Evolutionary conservation across 163 green algal genomes (phyloP), one percentile per base, ranked within the genome.

Genomic region (Scenedesmus sp.): DNA sequence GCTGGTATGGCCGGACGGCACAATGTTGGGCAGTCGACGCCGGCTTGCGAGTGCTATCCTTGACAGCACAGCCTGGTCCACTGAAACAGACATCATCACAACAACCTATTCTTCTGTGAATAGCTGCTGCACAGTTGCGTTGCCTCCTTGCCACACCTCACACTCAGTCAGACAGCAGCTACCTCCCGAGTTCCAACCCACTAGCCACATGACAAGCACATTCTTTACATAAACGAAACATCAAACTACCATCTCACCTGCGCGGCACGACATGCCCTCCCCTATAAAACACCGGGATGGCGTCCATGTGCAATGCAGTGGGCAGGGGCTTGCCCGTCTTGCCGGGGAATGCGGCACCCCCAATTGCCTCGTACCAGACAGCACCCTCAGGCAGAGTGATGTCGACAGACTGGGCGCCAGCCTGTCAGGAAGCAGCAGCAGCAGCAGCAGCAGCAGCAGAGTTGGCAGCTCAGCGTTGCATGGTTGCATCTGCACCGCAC

Each of bases 201-300:
- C n/a, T n/a, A n/a, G n/a, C n/a, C n/a, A n/a, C n/a, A n/a, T n/a
- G n/a, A n/a, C n/a, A n/a, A n/a, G n/a, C n/a, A n/a, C n/a, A n/a
- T n/a, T n/a, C n/a, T n/a, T n/a, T n/a, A n/a, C n/a, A n/a, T n/a
- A n/a, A n/a, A n/a, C n/a, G n/a, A n/a, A n/a, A n/a, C n/a, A n/a
- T n/a, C n/a, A n/a, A n/a, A n/a, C n/a, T n/a, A n/a, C 56, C 1
- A 56, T 24, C 88, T 30, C 70, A 89, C 88, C 88, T 89, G 26
- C 92, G 90, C 20, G 96, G 85, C 35, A 99, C 65, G 59, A 99
- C 97, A 90, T 85, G 76, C 18, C 97, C 97, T 22, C 97, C 97
- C 7, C 96, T 94, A 93, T 97, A 99, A 86, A 94, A 96, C 42
- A 94, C 93, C 15, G 96, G 97, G 56, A 98, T 97, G 37, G 40